Conservation (phyloP, 805 yeast genomes). For the Candida tallmaniae region DNA sequence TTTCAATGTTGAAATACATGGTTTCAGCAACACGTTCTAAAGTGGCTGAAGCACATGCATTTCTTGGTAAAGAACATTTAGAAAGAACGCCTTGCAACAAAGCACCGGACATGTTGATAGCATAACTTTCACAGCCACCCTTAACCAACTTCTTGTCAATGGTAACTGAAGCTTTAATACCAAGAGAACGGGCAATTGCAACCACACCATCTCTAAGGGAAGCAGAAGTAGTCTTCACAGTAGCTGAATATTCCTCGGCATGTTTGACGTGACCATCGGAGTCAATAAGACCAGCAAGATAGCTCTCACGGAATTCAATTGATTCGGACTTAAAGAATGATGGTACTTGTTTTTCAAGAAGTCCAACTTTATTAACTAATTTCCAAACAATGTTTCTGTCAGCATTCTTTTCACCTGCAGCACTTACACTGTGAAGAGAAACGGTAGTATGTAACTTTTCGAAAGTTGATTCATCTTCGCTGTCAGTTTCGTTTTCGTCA, state of each 20-base stretch:
- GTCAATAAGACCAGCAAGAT: slow-evolving; percentile 43
- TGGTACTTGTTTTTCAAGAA: slow-evolving; percentile 23
- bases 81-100: slow-evolving; percentile 18
- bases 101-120: slow-evolving; percentile 16
- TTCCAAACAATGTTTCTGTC: slow-evolving; percentile 20
- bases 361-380: slow-evolving; percentile 12
- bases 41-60: slow-evolving; percentile 11
- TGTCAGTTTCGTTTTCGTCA: slow-evolving; percentile 1
- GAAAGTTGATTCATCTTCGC: not conserved
- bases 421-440: not conserved
- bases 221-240: slow-evolving; percentile 25
- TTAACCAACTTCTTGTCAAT: slow-evolving; percentile 13
- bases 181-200: slow-evolving; percentile 40
- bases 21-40: slow-evolving; percentile 17
- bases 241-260: slow-evolving; percentile 16
- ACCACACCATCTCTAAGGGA: slow-evolving; percentile 33
- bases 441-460: not conserved
- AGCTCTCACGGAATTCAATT: slow-evolving; percentile 38
- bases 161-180: slow-evolving; percentile 31
- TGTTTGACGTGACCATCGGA: slow-evolving; percentile 27
- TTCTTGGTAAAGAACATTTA: slow-evolving; percentile 19
- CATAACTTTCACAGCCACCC: slow-evolving; percentile 10
- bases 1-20: slow-evolving; percentile 25
- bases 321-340: slow-evolving; percentile 27
- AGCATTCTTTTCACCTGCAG: not conserved